Percentiles rank a stretch among this genome's conserved stretches.
Evolutionary conservation across 257 asterid species (phyloP).

Genomic region (Cruciata laevipes): DNA sequence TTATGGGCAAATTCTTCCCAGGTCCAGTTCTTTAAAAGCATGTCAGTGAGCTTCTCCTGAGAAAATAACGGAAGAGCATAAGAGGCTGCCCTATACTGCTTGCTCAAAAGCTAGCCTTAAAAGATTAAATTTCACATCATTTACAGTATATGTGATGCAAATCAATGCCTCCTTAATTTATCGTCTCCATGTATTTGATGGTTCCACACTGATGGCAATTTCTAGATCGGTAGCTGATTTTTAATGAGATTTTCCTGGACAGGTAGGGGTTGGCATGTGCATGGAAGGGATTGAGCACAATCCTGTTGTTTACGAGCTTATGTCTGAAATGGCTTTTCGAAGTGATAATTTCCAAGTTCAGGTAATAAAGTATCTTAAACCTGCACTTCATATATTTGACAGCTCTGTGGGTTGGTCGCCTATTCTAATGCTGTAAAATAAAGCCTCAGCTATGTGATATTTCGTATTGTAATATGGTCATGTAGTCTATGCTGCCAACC

Average conservation of each 20-base stretch:
- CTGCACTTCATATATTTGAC: background rate
- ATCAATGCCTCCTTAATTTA: background rate
- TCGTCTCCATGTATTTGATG: conserved; percentile 4
- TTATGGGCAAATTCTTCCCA: conserved; percentile 1
- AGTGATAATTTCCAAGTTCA: conserved; percentile 45
- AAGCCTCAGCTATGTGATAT: background rate
- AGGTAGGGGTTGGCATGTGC: conserved; percentile 99
- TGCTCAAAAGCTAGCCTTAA: background rate
- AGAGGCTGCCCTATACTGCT: background rate
- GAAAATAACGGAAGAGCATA: background rate
- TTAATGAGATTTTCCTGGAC: conserved; percentile 16
- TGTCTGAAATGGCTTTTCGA: conserved; percentile 97
- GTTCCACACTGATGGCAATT: background rate
- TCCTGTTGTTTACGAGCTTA: conserved; percentile 90
- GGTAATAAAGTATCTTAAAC: conserved; percentile 35
- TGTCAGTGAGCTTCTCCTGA: background rate
- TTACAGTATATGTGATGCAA: background rate
- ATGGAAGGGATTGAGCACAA: conserved; percentile 99
- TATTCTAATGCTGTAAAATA: background rate
- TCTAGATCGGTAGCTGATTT: background rate
- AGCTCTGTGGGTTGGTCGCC: background rate
- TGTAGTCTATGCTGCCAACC: background rate
- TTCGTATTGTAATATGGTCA: background rate
- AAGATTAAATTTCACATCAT: too few species aligned
- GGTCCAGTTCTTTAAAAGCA: background rate